phyloP scores from a whole-genome alignment of 2,329 filamentous ascomycete genomes.

The Pseudogymnoascus sp. region DNA sequence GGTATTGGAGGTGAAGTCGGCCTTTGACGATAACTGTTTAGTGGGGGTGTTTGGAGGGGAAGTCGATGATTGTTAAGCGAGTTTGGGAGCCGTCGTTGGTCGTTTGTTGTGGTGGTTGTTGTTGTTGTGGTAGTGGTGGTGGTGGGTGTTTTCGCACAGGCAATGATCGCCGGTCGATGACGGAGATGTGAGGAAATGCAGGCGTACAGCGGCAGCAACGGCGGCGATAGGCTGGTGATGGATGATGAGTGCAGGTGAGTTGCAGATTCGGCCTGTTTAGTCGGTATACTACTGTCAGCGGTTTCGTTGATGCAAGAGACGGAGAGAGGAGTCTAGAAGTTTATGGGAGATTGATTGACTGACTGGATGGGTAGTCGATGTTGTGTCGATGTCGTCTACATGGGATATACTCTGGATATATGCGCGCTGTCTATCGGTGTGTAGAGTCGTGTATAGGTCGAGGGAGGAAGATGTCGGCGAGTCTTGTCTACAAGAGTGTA shows the following conservation, averaged over 20 bases:
- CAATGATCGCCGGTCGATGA: conserved; percentile 5
- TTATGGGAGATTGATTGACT: background rate
- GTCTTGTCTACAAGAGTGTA: background rate
- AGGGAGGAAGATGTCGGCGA: background rate
- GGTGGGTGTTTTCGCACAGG: background rate
- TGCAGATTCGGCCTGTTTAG: background rate
- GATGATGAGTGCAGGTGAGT: background rate
- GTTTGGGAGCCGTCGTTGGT: background rate
- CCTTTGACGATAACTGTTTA: conserved; percentile 1
- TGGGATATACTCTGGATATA: background rate
- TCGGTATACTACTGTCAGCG: background rate
- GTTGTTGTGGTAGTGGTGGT: background rate
- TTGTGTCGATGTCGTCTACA: background rate
- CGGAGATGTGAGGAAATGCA: conserved; percentile 3
- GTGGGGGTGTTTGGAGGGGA: background rate
- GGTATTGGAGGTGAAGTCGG: conserved; percentile 1
- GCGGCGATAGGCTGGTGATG: background rate
- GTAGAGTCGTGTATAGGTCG: background rate
- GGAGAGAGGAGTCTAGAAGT: background rate
- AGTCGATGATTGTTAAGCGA: background rate
- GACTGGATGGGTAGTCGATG: background rate
- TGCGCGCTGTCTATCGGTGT: background rate
- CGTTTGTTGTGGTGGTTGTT: background rate
- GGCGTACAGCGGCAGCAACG: background rate
- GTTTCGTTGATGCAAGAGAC: background rate